These are phyloP conservation scores for Aspergillus sclerotiicarbonarius DNA, from an alignment of 495 filamentous ascomycete species.

Conservation along the genomic window DNA sequence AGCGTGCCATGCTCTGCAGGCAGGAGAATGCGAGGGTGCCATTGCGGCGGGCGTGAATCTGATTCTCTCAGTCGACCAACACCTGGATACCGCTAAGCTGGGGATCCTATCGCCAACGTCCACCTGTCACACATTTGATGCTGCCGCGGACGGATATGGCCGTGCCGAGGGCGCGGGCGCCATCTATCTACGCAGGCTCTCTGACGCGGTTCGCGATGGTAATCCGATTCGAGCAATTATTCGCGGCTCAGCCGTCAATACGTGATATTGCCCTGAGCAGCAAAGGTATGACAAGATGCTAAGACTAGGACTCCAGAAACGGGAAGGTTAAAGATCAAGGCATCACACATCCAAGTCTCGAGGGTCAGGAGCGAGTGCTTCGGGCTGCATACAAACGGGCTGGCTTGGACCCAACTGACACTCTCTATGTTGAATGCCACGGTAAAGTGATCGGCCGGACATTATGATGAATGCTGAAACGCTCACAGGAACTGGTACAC, in stretches of 20 bases:
- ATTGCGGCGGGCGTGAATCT: constrained; percentile 39
- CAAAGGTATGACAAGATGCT: not conserved
- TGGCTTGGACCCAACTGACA: constrained; percentile 19
- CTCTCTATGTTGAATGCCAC: constrained; percentile 30
- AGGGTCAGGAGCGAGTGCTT: constrained; percentile 28
- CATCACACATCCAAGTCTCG: constrained; percentile 22
- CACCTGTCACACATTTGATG: constrained; percentile 57
- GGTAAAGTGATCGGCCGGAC: constrained; percentile 23
- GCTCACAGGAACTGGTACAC: constrained; percentile 26
- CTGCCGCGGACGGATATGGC: constrained; percentile 57
- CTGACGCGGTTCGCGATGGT: constrained; percentile 28
- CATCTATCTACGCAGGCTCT: constrained; percentile 28
- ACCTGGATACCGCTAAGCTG: constrained; percentile 21
- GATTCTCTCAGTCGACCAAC: constrained; percentile 25
- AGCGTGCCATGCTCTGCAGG: constrained; percentile 24
- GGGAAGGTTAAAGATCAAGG: not conserved
- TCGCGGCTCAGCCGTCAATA: constrained; percentile 27
- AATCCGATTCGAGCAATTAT: constrained; percentile 39
- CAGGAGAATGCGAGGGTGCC: constrained; percentile 32
- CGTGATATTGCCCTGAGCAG: constrained; percentile 18
- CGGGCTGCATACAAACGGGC: constrained; percentile 25
- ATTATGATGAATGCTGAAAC: too few species aligned
- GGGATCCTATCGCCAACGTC: constrained; percentile 18
- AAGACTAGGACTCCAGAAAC: not conserved
- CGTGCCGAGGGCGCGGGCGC: constrained; percentile 50